These are phyloP conservation scores for Tolypocladium album DNA, from an alignment of 2,329 filamentous ascomycete genomes.

Conservation along the genomic window DNA sequence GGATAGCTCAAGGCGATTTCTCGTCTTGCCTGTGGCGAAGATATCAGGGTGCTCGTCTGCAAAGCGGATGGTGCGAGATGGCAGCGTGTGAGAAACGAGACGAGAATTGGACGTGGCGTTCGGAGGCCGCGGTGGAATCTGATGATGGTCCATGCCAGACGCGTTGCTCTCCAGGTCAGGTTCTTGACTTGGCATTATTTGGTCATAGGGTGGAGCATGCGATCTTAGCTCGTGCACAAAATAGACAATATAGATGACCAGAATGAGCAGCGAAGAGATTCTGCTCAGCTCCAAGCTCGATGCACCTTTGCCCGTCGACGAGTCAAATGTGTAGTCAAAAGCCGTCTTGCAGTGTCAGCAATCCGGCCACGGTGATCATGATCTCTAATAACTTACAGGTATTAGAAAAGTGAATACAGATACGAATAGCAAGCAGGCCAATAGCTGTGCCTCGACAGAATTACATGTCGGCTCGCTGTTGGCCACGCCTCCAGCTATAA, in stretches of 20 bases:
- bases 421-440: conserved; percentile 24
- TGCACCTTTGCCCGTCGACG: conserved; percentile 40
- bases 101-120: not conserved
- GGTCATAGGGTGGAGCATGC: conserved; percentile 14
- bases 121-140: not conserved
- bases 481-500: conserved; percentile 57
- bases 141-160: not conserved
- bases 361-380: not conserved
- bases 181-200: not conserved
- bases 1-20: conserved; percentile 5
- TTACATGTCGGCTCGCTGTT: conserved; percentile 49
- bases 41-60: conserved; percentile 10
- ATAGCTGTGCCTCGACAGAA: conserved; percentile 20
- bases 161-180: conserved; percentile 1
- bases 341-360: conserved; percentile 20
- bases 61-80: conserved; percentile 18
- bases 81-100: not conserved
- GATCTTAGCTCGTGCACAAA: conserved; percentile 68
- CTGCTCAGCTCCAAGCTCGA: conserved; percentile 64
- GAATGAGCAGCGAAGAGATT: conserved; percentile 63
- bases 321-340: conserved; percentile 41
- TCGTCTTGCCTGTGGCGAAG: not conserved
- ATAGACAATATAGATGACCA: conserved; percentile 63
- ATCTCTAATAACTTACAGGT: conserved; percentile 15
- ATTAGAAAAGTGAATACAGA: conserved; percentile 27